Conservation (phyloP, 331 rosid species). For the Phaseolus coccineus region DNA sequence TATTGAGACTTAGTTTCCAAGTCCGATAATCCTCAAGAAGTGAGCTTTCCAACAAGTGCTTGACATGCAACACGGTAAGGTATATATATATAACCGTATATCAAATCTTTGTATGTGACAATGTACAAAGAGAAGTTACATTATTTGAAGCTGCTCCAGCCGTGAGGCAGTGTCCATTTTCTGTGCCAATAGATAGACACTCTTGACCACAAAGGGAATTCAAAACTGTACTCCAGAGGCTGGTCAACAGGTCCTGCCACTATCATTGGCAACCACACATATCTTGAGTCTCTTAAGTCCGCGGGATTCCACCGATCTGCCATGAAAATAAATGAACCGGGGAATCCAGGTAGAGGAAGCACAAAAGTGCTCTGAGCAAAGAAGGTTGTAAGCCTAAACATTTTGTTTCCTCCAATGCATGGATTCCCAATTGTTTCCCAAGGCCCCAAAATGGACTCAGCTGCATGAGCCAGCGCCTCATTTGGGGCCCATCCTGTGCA, state of each 20-base stretch:
- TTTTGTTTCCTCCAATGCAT: constrained; percentile 82
- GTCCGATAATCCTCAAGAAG: constrained; percentile 26
- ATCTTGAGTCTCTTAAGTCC: constrained; percentile 87
- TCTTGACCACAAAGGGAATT: constrained; percentile 94
- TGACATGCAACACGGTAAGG: constrained; percentile 48
- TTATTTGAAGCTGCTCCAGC: constrained; percentile 60
- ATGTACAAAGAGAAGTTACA: constrained; percentile 50
- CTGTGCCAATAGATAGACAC: constrained; percentile 97
- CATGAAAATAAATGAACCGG: constrained; percentile 79
- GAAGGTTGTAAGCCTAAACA: constrained; percentile 76
- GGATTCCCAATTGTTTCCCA: constrained; percentile 97
- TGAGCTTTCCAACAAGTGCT: constrained; percentile 45
- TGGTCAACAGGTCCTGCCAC: constrained; percentile 87
- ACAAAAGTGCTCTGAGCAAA: constrained; percentile 93
- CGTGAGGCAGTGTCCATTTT: constrained; percentile 85
- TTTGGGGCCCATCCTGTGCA: constrained; percentile 99
- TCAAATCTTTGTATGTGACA: constrained; percentile 39
- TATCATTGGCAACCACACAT: constrained; percentile 93
- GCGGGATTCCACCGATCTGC: constrained; percentile 97
- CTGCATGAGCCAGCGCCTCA: constrained; percentile 91
- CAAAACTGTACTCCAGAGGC: constrained; percentile 86
- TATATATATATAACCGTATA: constrained; percentile 30
- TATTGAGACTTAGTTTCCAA: constrained; percentile 45
- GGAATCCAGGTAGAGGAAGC: constrained; percentile 73
- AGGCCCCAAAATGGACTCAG: constrained; percentile 88